Evolutionary conservation across 768 basidiomycete species (phyloP).

Genomic region (Zangia roseola): DNA sequence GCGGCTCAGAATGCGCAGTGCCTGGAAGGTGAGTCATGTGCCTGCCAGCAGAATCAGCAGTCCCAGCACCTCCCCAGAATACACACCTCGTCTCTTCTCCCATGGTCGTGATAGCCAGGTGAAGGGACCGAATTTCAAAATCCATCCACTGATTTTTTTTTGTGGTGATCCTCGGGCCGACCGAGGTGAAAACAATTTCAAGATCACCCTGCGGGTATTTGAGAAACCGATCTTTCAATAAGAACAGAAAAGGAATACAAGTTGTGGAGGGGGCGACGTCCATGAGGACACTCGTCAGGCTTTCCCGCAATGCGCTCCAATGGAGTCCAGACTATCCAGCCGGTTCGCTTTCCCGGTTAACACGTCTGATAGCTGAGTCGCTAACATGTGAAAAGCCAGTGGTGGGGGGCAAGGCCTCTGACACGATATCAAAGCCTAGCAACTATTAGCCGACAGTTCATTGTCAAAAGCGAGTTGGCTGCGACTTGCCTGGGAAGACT

Average conservation of each 20-base stretch:
- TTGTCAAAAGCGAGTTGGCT: neutral
- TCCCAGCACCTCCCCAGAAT: neutral
- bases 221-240: neutral
- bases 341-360: neutral
- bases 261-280: neutral
- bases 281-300: neutral
- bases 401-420: too few relatives aligned
- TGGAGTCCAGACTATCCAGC: neutral
- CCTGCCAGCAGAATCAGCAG: constrained; percentile 3
- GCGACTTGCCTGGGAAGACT: neutral
- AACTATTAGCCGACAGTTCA: neutral
- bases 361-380: neutral
- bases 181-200: neutral
- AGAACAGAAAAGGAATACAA: neutral
- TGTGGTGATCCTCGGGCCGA: constrained; percentile 3
- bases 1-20: neutral
- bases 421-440: neutral
- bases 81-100: neutral
- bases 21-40: constrained; percentile 4
- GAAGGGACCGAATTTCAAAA: neutral
- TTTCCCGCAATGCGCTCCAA: neutral
- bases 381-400: neutral
- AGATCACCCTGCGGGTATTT: neutral
- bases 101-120: neutral
- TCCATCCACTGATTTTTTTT: neutral